A percentile compares a stretch with the other conserved stretches of the same genome.
phyloP scores from a whole-genome alignment of 129 eudicot genomes.

The Arctium lappa region DNA sequence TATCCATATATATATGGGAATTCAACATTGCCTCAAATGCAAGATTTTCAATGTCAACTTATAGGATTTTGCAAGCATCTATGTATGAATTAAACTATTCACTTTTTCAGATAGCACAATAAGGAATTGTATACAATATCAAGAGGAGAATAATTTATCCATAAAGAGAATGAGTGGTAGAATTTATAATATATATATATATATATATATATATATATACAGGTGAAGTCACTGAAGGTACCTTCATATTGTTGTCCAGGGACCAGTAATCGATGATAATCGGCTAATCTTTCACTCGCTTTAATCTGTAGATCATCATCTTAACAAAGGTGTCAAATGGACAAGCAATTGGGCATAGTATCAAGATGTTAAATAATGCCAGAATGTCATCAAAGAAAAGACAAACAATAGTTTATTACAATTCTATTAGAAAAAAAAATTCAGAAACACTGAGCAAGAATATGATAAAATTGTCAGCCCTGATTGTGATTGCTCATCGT shows the following conservation, averaged over 20 bases:
- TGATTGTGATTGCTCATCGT: neutral
- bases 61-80: neutral
- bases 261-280: slow-evolving; percentile 78
- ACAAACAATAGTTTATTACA: neutral
- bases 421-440: neutral
- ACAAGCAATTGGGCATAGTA: neutral
- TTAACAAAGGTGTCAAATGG: neutral
- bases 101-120: neutral
- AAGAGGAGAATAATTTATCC: neutral
- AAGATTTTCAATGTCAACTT: neutral
- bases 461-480: neutral
- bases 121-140: neutral
- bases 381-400: slow-evolving; percentile 1
- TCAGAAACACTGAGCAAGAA: neutral
- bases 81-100: neutral
- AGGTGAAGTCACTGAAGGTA: slow-evolving; percentile 22
- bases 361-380: neutral
- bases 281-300: slow-evolving; percentile 66
- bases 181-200: neutral
- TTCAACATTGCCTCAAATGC: neutral
- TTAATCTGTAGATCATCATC: slow-evolving; percentile 44
- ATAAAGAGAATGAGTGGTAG: neutral
- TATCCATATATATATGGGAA: neutral
- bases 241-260: slow-evolving; percentile 86
- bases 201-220: neutral